Evolutionary conservation across 2,329 filamentous ascomycete genomes (phyloP), one percentile per base, ranked within the genome.

Genomic region (Nigrospora osmanthi): DNA sequence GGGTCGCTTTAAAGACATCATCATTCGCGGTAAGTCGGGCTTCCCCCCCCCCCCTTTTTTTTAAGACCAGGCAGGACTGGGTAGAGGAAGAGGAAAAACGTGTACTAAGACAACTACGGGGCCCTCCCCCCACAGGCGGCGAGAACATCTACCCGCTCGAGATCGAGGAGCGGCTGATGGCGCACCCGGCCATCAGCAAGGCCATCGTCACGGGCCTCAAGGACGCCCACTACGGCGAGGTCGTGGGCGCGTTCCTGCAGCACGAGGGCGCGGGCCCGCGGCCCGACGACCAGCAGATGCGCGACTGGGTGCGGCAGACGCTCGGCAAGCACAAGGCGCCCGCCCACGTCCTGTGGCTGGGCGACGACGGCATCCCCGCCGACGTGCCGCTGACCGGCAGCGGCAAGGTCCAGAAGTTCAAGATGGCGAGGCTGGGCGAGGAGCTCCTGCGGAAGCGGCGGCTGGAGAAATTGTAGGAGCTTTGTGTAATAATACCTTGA

Each of bases 1-100:
- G 0, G 85, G 85, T 1, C 71, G 85, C 16, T 87, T 87, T 65
- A 89, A 89, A 66, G 85, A 89, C 47, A 87, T 89, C 33, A 87
- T 89, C 47, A 89, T 89, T 48, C 71, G 85, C 54, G 85, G 81
- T 72, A 54, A 43, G 66, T 45, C 35, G 23, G 23, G 23, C 23
- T 4, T 7, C 4, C 4, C 19, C 19, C 19, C 19, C 19, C 7
- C 19, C 19, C n/a, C n/a, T n/a, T n/a, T n/a, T n/a, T n/a, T n/a
- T n/a, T n/a, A n/a, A n/a, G n/a, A n/a, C n/a, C n/a, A n/a, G n/a
- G n/a, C n/a, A n/a, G n/a, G n/a, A n/a, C n/a, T n/a, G n/a, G n/a
- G n/a, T n/a, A n/a, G n/a, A n/a, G n/a, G n/a, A n/a, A 23, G 19
- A 7, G 19, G 19, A 4, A 3, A 13, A 2, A 13, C 23, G 9